Evolutionary conservation across 1,139 yeast species (phyloP).

Genomic region (Insectozyma bohioensis): DNA sequence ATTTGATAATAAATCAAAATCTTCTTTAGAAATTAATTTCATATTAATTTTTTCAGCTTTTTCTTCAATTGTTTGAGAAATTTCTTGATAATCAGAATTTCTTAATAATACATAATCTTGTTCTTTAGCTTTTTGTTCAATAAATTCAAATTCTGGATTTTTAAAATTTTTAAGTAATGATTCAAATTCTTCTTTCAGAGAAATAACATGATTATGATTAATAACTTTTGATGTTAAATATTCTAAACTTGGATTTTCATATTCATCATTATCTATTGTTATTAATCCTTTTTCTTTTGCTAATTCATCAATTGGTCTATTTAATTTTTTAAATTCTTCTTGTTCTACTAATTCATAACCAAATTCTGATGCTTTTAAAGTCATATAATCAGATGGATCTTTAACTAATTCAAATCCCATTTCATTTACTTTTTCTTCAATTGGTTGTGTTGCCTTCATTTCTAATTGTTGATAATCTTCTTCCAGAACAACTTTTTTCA

Average conservation of each 20-base stretch:
- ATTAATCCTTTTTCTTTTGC: slow-evolving; percentile 23
- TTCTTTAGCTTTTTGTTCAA: slow-evolving; percentile 12
- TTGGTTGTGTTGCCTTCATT: slow-evolving; percentile 10
- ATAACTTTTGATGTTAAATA: slow-evolving; percentile 35
- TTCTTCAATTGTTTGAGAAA: slow-evolving; percentile 15
- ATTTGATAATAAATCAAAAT: slow-evolving; percentile 23
- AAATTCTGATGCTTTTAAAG: slow-evolving; percentile 12
- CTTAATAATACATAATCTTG: slow-evolving; percentile 13
- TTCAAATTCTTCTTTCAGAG: slow-evolving; percentile 14
- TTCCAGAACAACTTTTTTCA: slow-evolving; percentile 11
- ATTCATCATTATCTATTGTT: slow-evolving; percentile 21
- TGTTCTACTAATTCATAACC: slow-evolving; percentile 13
- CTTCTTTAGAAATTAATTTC: slow-evolving; percentile 19
- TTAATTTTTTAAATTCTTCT: slow-evolving; percentile 11
- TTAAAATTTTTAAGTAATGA: slow-evolving; percentile 2
- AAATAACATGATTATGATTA: slow-evolving; percentile 16
- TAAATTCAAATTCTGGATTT: slow-evolving; percentile 7
- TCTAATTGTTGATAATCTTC: slow-evolving; percentile 12
- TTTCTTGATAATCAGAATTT: slow-evolving; percentile 12
- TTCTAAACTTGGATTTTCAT: slow-evolving; percentile 27
- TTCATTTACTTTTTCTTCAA: slow-evolving; percentile 13
- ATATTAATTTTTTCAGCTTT: slow-evolving; percentile 18
- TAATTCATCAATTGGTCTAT: slow-evolving; percentile 12
- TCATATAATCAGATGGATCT: slow-evolving; percentile 25
- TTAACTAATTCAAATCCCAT: slow-evolving; percentile 12